These are phyloP conservation scores for Solanum chilense DNA, from an alignment of 257 asterid genomes.

Conservation along the genomic window DNA sequence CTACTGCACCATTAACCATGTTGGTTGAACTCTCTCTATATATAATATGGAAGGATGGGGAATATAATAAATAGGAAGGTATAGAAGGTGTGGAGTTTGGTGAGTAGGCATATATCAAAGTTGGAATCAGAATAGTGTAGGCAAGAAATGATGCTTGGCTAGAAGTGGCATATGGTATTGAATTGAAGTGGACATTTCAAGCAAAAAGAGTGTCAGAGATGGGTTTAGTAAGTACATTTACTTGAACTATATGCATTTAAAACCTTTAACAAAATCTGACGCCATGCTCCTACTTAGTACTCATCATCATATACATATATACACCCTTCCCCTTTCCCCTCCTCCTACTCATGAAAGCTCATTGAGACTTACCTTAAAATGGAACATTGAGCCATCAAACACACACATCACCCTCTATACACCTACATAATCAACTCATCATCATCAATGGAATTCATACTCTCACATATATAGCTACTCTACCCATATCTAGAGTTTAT, in stretches of 20 bases:
- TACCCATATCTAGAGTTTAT: not conserved
- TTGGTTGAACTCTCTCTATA: not conserved
- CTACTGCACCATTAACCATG: not conserved
- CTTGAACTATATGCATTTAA: slow-evolving; percentile 1
- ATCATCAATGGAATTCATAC: not conserved
- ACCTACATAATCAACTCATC: not conserved
- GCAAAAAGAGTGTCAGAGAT: slow-evolving; percentile 17
- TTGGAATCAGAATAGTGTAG: not conserved
- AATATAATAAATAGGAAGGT: not conserved
- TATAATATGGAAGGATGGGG: not conserved
- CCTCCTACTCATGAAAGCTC: not conserved
- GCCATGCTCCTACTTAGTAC: not conserved
- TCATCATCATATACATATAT: not conserved
- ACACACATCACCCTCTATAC: not conserved
- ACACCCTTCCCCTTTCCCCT: not conserved
- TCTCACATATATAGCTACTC: not conserved
- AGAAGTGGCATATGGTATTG: slow-evolving; percentile 16
- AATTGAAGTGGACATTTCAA: slow-evolving; percentile 13
- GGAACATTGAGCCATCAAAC: slow-evolving; percentile 4
- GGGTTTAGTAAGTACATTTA: not conserved
- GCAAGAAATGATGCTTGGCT: slow-evolving; percentile 13
- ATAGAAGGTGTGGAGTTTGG: not conserved
- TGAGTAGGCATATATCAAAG: not conserved
- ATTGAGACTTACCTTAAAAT: slow-evolving; percentile 9
- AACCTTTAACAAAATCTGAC: slow-evolving; percentile 14